Evolutionary conservation across 495 filamentous ascomycete species (phyloP).

Genomic region (Antarctomyces pellizariae): DNA sequence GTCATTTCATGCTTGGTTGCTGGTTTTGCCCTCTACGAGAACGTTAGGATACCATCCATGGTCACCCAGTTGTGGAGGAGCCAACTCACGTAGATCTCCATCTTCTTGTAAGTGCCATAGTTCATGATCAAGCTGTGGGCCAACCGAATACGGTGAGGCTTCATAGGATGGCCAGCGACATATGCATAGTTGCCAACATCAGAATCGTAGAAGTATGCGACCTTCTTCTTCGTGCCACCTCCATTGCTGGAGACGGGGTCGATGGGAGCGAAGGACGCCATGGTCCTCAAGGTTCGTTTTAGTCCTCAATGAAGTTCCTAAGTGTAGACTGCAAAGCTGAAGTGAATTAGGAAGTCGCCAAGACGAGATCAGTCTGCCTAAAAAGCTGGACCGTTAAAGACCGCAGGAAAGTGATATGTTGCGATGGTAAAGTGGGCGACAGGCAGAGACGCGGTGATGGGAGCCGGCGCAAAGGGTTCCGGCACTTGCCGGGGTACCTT

Average conservation of each 20-base stretch:
- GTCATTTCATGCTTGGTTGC: conserved; percentile 95
- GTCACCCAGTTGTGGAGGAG: not conserved
- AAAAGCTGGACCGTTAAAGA: too few relatives aligned
- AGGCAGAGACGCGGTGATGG: too few relatives aligned
- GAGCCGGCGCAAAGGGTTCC: too few relatives aligned
- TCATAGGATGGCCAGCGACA: conserved; percentile 96
- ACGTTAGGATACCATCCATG: not conserved
- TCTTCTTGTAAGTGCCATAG: conserved; percentile 91
- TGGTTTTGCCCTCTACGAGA: conserved; percentile 69
- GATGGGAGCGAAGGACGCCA: conserved; percentile 20
- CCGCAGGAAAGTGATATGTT: too few relatives aligned
- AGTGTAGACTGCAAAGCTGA: too few relatives aligned
- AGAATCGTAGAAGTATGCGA: conserved; percentile 94
- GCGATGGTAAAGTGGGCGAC: too few relatives aligned
- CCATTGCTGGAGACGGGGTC: conserved; percentile 26
- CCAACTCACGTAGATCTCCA: conserved; percentile 89
- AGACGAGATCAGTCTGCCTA: too few relatives aligned
- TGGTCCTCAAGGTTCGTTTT: too few relatives aligned
- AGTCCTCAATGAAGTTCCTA: too few relatives aligned
- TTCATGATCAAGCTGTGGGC: conserved; percentile 98
- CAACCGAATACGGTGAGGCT: conserved; percentile 92
- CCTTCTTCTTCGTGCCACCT: conserved; percentile 38
- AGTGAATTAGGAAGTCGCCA: too few relatives aligned
- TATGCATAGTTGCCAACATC: conserved; percentile 97
- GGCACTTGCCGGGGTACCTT: too few relatives aligned